These are phyloP conservation scores for Xylaria bambusicola DNA, from an alignment of 495 filamentous ascomycete genomes.

Conservation along the genomic window DNA sequence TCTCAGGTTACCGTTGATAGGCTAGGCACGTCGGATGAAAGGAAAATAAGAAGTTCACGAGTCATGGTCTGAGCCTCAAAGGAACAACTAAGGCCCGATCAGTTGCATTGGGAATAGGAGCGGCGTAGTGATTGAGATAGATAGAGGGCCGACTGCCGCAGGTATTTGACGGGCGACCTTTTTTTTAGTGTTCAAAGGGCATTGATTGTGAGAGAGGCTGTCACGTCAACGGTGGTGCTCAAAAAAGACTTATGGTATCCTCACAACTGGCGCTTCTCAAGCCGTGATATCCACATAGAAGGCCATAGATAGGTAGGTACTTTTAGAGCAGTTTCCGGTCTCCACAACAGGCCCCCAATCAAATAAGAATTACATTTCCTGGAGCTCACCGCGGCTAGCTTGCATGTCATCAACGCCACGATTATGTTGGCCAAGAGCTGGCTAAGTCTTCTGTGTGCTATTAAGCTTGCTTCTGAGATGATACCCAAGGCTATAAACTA, in stretches of 20 bases:
- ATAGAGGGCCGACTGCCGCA: too few relatives aligned
- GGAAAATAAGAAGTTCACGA: too few relatives aligned
- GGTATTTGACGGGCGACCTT: not conserved
- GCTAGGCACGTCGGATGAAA: too few relatives aligned
- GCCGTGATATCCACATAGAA: not conserved
- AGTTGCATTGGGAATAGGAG: not conserved
- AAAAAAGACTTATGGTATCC: not conserved
- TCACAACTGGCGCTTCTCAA: not conserved
- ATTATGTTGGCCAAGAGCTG: not conserved
- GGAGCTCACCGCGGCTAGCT: not conserved
- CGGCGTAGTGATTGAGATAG: constrained; percentile 13
- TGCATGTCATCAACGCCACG: constrained; percentile 5
- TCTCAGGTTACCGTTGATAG: too few relatives aligned
- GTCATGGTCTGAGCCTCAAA: too few relatives aligned
- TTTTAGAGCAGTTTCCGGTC: not conserved
- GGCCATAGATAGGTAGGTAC: not conserved
- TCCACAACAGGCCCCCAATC: not conserved
- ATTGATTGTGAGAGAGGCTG: not conserved
- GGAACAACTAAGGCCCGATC: not conserved
- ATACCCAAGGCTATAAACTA: not conserved
- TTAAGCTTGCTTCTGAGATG: not conserved
- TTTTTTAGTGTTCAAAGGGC: not conserved
- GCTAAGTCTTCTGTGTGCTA: not conserved
- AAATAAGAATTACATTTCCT: not conserved
- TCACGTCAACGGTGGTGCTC: not conserved